phyloP scores from a whole-genome alignment of 78 protist species.

The Dictyostelium purpureum region DNA sequence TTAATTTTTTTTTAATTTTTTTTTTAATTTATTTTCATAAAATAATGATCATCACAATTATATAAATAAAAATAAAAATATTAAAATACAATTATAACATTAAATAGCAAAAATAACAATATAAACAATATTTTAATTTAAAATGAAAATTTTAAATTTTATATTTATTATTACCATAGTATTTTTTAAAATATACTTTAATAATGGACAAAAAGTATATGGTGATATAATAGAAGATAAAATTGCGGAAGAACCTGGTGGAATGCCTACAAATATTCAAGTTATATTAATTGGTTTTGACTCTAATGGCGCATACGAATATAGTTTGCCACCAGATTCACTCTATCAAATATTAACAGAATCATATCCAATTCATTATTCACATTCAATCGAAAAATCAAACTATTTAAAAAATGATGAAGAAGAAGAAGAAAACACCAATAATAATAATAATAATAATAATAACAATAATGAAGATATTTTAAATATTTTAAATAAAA shows the following conservation, averaged over 20 bases:
- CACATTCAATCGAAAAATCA: conserved; percentile 38
- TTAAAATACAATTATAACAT: too few species aligned
- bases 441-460: neutral
- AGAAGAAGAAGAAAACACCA: neutral
- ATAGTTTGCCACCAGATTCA: neutral
- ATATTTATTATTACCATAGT: too few species aligned
- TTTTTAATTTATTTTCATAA: too few species aligned
- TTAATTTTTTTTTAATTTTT: too few species aligned
- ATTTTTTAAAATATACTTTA: too few species aligned
- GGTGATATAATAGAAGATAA: too few species aligned
- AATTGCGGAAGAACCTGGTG: conserved; percentile 58
- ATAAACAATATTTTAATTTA: too few species aligned
- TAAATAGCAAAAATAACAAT: too few species aligned
- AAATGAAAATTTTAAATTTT: too few species aligned
- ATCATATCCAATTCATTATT: conserved; percentile 24
- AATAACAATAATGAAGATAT: neutral
- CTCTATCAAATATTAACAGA: conserved; percentile 27
- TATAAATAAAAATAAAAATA: too few species aligned
- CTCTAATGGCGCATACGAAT: conserved; percentile 46
- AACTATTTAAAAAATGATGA: conserved; percentile 30
- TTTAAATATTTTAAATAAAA: neutral
- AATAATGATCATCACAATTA: too few species aligned
- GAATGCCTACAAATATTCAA: conserved; percentile 33
- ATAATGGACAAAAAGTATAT: too few species aligned
- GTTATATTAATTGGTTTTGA: conserved; percentile 56